phyloP scores from a whole-genome alignment of 805 yeast species.

The Saturnispora sanitii region DNA sequence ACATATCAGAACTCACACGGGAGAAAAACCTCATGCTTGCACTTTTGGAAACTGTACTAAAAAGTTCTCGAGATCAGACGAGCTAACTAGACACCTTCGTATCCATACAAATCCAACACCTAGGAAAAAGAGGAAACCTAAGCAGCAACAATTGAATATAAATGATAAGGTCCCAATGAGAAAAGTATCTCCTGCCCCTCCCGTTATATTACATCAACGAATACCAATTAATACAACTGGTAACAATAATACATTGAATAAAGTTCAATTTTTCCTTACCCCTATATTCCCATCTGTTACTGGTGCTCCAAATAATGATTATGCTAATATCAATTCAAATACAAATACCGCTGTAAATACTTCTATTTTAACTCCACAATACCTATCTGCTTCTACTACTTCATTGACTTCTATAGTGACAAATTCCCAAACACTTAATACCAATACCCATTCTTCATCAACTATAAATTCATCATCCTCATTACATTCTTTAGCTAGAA shows the following conservation, averaged over 20 bases:
- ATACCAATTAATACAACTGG: background rate
- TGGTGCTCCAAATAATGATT: background rate
- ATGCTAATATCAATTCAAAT: too few relatives aligned
- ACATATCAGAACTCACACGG: conserved; percentile 73
- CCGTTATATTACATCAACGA: too few relatives aligned
- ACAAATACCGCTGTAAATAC: too few relatives aligned
- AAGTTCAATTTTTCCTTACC: background rate
- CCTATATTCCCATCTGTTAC: conserved; percentile 3
- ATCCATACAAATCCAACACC: conserved; percentile 67
- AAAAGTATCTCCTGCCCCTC: background rate
- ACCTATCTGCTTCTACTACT: conserved; percentile 12
- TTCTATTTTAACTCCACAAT: too few relatives aligned
- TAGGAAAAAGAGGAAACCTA: conserved; percentile 38
- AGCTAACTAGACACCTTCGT: conserved; percentile 61
- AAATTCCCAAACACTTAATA: conserved; percentile 4
- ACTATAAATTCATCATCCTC: conserved; percentile 26
- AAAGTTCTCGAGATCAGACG: conserved; percentile 62
- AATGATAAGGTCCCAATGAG: background rate
- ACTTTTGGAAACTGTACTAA: conserved; percentile 62
- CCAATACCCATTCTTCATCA: conserved; percentile 10
- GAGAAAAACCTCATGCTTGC: conserved; percentile 75
- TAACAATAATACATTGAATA: background rate
- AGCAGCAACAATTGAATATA: background rate
- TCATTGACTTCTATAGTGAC: conserved; percentile 10
- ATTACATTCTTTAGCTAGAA: conserved; percentile 19